Evolutionary conservation across 179 eudicot species (phyloP).

Genomic region (Actinidia arguta): DNA sequence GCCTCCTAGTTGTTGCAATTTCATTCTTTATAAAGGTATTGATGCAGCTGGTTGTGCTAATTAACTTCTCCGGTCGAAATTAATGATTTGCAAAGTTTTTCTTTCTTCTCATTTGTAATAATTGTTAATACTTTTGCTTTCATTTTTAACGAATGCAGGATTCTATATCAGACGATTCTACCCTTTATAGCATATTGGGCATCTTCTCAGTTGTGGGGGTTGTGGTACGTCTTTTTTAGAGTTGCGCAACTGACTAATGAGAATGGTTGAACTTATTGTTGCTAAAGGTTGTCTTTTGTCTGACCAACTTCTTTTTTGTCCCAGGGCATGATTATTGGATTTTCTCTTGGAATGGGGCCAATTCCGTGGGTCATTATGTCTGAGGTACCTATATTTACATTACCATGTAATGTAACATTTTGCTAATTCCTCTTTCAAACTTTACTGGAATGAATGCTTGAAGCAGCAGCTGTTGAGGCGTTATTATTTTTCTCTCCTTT

Average conservation of each 20-base stretch:
- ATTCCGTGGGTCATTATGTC: constrained; percentile 99
- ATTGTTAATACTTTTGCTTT: background rate
- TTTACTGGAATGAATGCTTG: background rate
- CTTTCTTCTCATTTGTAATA: no score
- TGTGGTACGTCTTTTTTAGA: constrained; percentile 65
- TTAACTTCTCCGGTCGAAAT: background rate
- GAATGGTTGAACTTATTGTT: constrained; percentile 11
- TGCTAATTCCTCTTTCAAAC: background rate
- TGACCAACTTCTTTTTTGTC: constrained; percentile 12
- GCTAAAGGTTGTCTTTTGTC: constrained; percentile 15
- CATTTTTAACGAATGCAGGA: constrained; percentile 40
- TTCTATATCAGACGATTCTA: constrained; percentile 49
- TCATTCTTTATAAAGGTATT: constrained; percentile 81
- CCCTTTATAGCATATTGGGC: constrained; percentile 59
- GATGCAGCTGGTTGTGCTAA: background rate
- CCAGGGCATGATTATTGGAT: constrained; percentile 80
- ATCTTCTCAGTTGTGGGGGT: constrained; percentile 82
- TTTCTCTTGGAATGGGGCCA: constrained; percentile 98
- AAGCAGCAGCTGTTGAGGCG: background rate
- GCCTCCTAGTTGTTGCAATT: constrained; percentile 77
- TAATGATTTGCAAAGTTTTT: background rate
- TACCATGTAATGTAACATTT: constrained; percentile 5
- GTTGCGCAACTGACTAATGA: background rate
- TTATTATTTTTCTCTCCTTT: no score
- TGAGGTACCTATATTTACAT: constrained; percentile 60